Evolutionary conservation across 257 asterid genomes (phyloP).

Genomic region (Marsdenia floribunda): DNA sequence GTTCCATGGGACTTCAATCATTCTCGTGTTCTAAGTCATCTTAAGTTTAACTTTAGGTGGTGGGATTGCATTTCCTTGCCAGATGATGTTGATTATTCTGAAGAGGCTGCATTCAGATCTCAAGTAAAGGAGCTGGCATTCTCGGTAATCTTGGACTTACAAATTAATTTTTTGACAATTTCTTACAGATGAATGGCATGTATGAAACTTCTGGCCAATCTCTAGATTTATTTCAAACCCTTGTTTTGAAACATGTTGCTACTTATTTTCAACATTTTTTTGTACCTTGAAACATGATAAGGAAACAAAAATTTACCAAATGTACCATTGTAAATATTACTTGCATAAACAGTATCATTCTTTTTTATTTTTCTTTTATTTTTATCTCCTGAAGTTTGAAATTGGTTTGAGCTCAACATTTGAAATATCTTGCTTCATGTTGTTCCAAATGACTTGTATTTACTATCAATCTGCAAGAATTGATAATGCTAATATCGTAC

Average conservation of each 20-base stretch:
- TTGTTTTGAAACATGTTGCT: neutral
- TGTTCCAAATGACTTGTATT: neutral
- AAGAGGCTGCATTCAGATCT: constrained; percentile 61
- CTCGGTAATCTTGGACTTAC: constrained; percentile 44
- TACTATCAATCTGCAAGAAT: neutral
- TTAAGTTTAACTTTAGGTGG: constrained; percentile 56
- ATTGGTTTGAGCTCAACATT: neutral
- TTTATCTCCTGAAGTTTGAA: neutral
- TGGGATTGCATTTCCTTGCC: constrained; percentile 93
- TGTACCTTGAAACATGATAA: neutral
- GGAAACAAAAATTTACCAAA: neutral
- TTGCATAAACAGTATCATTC: neutral
- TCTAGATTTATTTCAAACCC: neutral
- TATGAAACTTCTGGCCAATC: neutral
- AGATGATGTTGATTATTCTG: constrained; percentile 59
- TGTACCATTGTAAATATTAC: neutral
- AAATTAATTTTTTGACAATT: neutral
- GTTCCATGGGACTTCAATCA: neutral
- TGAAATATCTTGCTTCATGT: neutral
- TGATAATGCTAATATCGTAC: neutral
- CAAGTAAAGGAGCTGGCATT: constrained; percentile 80
- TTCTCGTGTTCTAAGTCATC: neutral
- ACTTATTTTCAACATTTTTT: neutral
- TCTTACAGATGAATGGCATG: neutral
- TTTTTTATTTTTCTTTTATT: neutral